Evolutionary conservation across 106 monocot species (phyloP).

Genomic region (Agapanthus africanus): DNA sequence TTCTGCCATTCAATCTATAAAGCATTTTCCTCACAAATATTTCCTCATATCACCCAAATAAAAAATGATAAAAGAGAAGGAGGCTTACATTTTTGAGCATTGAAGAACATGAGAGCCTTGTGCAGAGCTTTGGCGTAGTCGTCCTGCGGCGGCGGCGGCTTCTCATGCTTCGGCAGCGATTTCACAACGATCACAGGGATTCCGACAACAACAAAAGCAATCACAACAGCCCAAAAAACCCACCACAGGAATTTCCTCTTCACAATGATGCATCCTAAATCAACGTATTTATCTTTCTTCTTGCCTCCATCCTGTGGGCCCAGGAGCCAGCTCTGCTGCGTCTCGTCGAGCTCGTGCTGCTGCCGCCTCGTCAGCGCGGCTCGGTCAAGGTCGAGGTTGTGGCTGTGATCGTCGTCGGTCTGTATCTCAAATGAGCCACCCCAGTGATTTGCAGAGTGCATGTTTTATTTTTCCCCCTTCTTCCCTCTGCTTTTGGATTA

Average conservation of each 20-base stretch:
- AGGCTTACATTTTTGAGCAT: slow-evolving; percentile 80
- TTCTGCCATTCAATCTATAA: no score
- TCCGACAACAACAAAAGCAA: slow-evolving; percentile 59
- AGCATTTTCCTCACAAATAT: no score
- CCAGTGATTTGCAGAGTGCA: slow-evolving; percentile 77
- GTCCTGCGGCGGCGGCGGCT: slow-evolving; percentile 49
- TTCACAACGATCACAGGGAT: slow-evolving; percentile 73
- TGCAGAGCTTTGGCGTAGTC: slow-evolving; percentile 64
- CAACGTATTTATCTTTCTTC: slow-evolving; percentile 78
- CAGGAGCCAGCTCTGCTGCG: slow-evolving; percentile 90
- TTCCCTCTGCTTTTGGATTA: no score
- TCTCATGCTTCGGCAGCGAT: slow-evolving; percentile 56
- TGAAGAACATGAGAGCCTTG: slow-evolving; percentile 97
- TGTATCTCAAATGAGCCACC: slow-evolving; percentile 83
- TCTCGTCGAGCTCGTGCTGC: slow-evolving; percentile 49
- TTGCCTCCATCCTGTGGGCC: slow-evolving; percentile 35
- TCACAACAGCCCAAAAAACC: slow-evolving; percentile 25
- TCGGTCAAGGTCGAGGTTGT: slow-evolving; percentile 52
- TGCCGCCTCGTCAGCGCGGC: slow-evolving; percentile 43
- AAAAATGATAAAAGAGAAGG: no score
- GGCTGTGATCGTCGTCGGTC: slow-evolving; percentile 59
- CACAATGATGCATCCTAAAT: slow-evolving; percentile 74
- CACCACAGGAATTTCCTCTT: slow-evolving; percentile 69
- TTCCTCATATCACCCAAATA: no score
- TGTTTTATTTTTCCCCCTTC: no score